These are phyloP conservation scores for Vaccinium myrtillus DNA, from an alignment of 148 eudicot species.

Conservation along the genomic window DNA sequence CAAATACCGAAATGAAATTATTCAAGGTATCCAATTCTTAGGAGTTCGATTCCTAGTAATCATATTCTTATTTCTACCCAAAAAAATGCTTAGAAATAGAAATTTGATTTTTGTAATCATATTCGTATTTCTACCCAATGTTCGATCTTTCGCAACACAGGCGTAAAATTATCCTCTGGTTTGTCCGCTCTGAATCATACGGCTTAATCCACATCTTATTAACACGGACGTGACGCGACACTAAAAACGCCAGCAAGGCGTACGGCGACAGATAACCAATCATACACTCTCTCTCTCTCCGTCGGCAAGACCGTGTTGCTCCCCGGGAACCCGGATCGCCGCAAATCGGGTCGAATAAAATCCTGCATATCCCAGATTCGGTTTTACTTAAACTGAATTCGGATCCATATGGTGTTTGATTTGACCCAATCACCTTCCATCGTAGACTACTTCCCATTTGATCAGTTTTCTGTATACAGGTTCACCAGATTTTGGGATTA, in stretches of 20 bases:
- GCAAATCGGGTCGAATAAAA: background rate
- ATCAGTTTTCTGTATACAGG: background rate
- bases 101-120: no score
- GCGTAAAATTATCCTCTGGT: no score
- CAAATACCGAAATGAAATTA: no score
- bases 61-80: no score
- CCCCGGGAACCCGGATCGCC: background rate
- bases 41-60: no score
- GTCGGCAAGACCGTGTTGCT: background rate
- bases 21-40: no score
- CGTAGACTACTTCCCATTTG: background rate
- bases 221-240: background rate
- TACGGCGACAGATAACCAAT: background rate
- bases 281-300: background rate
- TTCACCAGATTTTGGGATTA: background rate
- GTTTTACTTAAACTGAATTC: background rate
- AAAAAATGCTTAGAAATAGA: no score
- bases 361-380: background rate
- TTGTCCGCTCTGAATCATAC: no score
- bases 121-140: no score
- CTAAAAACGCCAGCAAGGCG: background rate
- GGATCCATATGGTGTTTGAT: background rate
- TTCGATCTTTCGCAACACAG: no score
- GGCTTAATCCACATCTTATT: background rate
- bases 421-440: background rate